These are phyloP conservation scores for Botryotinia convoluta DNA, from an alignment of 2,329 filamentous ascomycete genomes.

Conservation along the genomic window DNA sequence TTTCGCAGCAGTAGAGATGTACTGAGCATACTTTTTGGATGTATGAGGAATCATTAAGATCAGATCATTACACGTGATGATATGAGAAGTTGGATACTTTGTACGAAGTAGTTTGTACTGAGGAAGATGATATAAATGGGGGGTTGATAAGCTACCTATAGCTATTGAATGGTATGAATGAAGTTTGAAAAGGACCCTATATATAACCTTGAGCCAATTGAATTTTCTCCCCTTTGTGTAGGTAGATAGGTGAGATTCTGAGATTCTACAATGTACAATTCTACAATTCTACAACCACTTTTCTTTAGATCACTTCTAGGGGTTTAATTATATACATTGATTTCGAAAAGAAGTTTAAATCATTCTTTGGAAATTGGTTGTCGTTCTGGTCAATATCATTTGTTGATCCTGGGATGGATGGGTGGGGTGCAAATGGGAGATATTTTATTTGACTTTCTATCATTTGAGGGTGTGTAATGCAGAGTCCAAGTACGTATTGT, in stretches of 20 bases:
- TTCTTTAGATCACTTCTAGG: background rate
- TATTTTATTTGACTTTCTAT: background rate
- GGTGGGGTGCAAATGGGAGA: background rate
- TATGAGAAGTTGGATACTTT: too few relatives aligned
- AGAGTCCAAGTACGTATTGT: background rate
- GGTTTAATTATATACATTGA: background rate
- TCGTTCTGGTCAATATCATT: background rate
- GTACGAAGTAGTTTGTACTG: too few relatives aligned
- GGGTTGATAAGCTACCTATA: background rate
- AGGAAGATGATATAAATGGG: too few relatives aligned
- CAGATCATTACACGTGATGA: too few relatives aligned
- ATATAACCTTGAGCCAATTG: background rate
- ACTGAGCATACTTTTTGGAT: background rate
- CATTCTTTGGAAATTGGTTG: background rate
- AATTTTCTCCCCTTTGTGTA: background rate
- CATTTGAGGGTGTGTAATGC: background rate
- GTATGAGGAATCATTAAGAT: background rate
- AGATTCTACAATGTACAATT: too few relatives aligned
- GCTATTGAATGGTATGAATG: background rate
- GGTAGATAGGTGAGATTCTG: background rate
- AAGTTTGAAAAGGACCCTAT: background rate
- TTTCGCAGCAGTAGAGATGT: background rate
- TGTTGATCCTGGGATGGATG: background rate
- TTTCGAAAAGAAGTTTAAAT: background rate
- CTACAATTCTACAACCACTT: background rate